Base-by-base conservation (phyloP, 1,284 basidiomycete genomes). In the Leccinum discolor region DNA sequence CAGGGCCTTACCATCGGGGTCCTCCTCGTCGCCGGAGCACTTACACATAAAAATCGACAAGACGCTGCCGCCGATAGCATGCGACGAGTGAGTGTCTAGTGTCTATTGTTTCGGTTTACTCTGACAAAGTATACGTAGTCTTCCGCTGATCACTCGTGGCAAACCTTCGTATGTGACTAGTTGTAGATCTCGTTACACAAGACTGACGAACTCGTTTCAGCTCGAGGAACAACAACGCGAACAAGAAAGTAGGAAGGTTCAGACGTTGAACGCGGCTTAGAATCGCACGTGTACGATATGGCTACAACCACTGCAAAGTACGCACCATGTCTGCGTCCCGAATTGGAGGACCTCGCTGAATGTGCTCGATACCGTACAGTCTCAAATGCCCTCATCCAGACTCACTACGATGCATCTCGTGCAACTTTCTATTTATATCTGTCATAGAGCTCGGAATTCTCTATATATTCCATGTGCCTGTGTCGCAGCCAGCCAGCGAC, bases 1-100 rank as follows among this genome's bases (percentile, higher is more conserved):
- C 91, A 92, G 69, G 91, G 89, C 8, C 78, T 94, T 64, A 95
- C 93, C 0, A 87, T 95, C 67, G 92, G 88, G 56, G 82, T 94
- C 44, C 80, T 95, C 50, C 83, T 95, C 64, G 88, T 80, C 2
- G 92, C 93, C 12, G 93, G 91, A 66, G 85, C 87, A 29, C 73
- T 93, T 12, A 88, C 88, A 1, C 86, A 88, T 35, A 75, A 79
- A 38, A 77, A 72, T 62, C 76, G 80, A 21, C 78, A 81, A 58
- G 74, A 76, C 0, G 78, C 79, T 8, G 72, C 76, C 65, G 47
- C 68, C 2, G 57, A 5, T 56, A 38, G 60, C 35, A 67, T 68
- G 52, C 74, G 74, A 66, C 67, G 69, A 59, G 76, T 76, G 62
- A 67, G 74, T 68, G n/a, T 12, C 4, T 14, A 42, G 3, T 23